Conservation (phyloP, 2,329 filamentous ascomycete genomes). For the Rosellinia necatrix region DNA sequence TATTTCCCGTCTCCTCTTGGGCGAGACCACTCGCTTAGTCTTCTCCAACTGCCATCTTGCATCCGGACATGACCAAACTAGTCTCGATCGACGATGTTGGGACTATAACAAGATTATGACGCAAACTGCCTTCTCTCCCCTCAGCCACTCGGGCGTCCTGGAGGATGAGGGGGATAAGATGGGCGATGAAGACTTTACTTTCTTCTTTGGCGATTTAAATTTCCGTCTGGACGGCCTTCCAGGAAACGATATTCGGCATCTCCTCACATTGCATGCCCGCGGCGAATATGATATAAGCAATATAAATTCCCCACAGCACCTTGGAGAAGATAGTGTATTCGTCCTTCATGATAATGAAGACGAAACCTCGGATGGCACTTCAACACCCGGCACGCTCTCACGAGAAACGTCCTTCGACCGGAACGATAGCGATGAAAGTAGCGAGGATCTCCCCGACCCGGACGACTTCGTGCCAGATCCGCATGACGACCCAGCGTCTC, state of each 20-base stretch:
- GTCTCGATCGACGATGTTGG: slow-evolving; percentile 86
- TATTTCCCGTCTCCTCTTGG: slow-evolving; percentile 78
- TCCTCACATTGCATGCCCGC: slow-evolving; percentile 80
- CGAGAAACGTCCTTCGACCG: slow-evolving; percentile 40
- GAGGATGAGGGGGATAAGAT: slow-evolving; percentile 72
- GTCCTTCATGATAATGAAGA: slow-evolving; percentile 56
- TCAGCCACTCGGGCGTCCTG: slow-evolving; percentile 67
- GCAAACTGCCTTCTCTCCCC: slow-evolving; percentile 78
- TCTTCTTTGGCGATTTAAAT: slow-evolving; percentile 97
- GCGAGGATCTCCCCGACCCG: slow-evolving; percentile 58
- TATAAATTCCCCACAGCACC: slow-evolving; percentile 43
- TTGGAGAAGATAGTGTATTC: slow-evolving; percentile 57
- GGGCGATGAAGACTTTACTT: slow-evolving; percentile 89
- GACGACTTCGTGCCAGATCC: slow-evolving; percentile 71
- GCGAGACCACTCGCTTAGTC: slow-evolving; percentile 85
- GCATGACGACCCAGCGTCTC: slow-evolving; percentile 77
- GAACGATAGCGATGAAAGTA: slow-evolving; percentile 38
- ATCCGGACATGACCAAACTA: slow-evolving; percentile 77
- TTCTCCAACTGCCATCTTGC: slow-evolving; percentile 93
- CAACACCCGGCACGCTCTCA: slow-evolving; percentile 40
- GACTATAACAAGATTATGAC: slow-evolving; percentile 79
- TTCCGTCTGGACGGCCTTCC: slow-evolving; percentile 88
- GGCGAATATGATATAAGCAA: slow-evolving; percentile 72
- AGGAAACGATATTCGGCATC: slow-evolving; percentile 83
- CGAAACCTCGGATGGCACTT: slow-evolving; percentile 44